A percentile compares a stretch with the other conserved stretches of the same genome.
Conservation (phyloP, 768 basidiomycete species). For the Tylopilus vinaceipallidus region DNA sequence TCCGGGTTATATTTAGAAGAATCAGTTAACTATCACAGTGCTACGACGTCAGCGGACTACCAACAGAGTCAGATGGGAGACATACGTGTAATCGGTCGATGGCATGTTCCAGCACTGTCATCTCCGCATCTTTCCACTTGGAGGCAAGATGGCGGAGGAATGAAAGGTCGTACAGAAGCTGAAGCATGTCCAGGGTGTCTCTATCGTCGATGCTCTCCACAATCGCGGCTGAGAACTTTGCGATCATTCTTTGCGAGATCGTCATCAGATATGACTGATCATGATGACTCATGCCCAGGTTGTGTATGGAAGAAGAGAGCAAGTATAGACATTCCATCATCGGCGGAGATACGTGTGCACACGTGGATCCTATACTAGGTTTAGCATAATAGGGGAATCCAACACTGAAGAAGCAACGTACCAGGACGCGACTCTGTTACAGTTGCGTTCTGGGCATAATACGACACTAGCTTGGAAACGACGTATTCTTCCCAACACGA, state of each 20-base stretch:
- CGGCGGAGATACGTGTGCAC: constrained; percentile 47
- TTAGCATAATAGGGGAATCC: constrained; percentile 12
- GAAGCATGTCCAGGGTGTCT: constrained; percentile 27
- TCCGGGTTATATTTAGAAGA: constrained; percentile 22
- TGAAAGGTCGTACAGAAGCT: constrained; percentile 44
- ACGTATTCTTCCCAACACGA: constrained; percentile 52
- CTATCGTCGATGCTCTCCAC: constrained; percentile 32
- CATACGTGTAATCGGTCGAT: constrained; percentile 31
- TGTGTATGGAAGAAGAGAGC: constrained; percentile 52
- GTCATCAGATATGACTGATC: constrained; percentile 31
- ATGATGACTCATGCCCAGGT: constrained; percentile 50
- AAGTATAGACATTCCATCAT: constrained; percentile 55
- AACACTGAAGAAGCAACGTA: constrained; percentile 6
- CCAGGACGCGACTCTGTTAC: constrained; percentile 7
- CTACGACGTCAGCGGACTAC: constrained; percentile 1
- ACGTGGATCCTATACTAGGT: constrained; percentile 15
- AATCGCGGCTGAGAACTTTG: constrained; percentile 35
- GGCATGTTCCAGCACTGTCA: constrained; percentile 26
- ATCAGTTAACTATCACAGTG: constrained; percentile 15
- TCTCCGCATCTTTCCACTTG: constrained; percentile 26
- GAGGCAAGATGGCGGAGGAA: constrained; percentile 45
- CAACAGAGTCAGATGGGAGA: neutral
- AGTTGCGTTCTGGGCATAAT: constrained; percentile 16
- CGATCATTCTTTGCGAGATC: constrained; percentile 40
- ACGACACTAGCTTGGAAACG: constrained; percentile 29